phyloP scores from a whole-genome alignment of 345 rosid genomes.

The Sisymbrium altissimum region DNA sequence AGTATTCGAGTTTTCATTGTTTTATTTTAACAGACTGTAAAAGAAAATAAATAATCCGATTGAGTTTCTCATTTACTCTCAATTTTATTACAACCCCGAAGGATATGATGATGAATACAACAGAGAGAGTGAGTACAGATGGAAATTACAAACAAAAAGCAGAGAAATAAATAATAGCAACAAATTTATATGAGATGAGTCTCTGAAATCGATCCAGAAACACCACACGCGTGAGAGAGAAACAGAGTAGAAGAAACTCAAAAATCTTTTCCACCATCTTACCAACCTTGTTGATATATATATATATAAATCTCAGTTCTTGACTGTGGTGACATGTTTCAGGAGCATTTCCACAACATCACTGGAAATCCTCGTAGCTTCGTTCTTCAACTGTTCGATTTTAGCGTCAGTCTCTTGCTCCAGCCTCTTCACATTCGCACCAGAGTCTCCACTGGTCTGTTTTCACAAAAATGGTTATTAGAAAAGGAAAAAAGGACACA shows the following conservation, averaged over 20 bases:
- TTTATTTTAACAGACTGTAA: neutral
- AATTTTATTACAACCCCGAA: constrained; percentile 3
- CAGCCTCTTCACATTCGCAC: constrained; percentile 92
- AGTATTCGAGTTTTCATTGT: neutral
- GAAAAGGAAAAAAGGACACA: no score
- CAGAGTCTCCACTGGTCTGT: constrained; percentile 92
- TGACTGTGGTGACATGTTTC: constrained; percentile 78
- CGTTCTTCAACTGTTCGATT: constrained; percentile 53
- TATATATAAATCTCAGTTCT: constrained; percentile 42
- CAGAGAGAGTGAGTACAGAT: neutral
- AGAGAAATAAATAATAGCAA: constrained; percentile 16
- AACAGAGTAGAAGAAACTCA: neutral
- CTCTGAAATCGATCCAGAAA: constrained; percentile 4
- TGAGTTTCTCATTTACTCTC: neutral
- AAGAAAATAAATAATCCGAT: neutral
- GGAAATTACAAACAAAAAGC: constrained; percentile 5
- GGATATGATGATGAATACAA: neutral
- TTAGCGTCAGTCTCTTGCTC: constrained; percentile 76
- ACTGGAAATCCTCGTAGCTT: constrained; percentile 57
- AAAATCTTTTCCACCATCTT: neutral
- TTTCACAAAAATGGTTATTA: neutral
- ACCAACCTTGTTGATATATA: no score
- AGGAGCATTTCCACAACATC: constrained; percentile 87
- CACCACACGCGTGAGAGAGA: neutral
- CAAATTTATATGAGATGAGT: constrained; percentile 1